Base-by-base conservation (phyloP, 352 stramenopile genomes). In the Phytophthora aleatoria region DNA sequence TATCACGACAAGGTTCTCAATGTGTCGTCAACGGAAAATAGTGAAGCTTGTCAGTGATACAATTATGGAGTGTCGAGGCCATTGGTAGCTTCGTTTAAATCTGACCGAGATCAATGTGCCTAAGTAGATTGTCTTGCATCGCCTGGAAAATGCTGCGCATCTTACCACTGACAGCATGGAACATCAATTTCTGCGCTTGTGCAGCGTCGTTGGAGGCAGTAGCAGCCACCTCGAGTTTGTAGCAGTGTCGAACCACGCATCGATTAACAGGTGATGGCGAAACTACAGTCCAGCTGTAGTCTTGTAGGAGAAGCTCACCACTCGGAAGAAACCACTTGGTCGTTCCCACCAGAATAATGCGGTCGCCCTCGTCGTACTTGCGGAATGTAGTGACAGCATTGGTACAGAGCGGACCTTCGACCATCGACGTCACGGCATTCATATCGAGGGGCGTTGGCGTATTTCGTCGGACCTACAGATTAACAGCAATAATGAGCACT, bases 281-380 rank as follows among this genome's bases (percentile, higher is more conserved):
- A 15, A 74, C 51, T 0, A 68, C 41, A 5, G 59, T 65, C 67
- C 67, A 74, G 26, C 35, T 59, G 35, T 62, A 59, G 26, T 74
- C 67, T 59, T 57, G 55, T 2, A 74, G 54, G 11, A 59, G 30
- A 39, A 67, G 28, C 12, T 61, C 42, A 9, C 51, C 63, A n/a
- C 42, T 58, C 1, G 56, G 42, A 8, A 71, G 57, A 36, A 74
- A 67, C 39, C 64, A 63, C 33, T 57, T 69, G 5, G 51, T 58
- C 1, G 51, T 56, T 3, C 62, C 50, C 1, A 74, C 35, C 0
- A 74, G 26, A n/a, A 71, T 28, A 8, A 68, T 31, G 5, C 52
- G 57, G 36, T 64, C 39, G 0, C 51, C 45, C 15, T 68, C 62
- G 5, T 75, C 62, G 35, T 57, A 71, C 16, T 53, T 68, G 16